These are phyloP conservation scores for Lasiodiplodia gonubiensis DNA, from an alignment of 2,329 filamentous ascomycete species.

Conservation along the genomic window DNA sequence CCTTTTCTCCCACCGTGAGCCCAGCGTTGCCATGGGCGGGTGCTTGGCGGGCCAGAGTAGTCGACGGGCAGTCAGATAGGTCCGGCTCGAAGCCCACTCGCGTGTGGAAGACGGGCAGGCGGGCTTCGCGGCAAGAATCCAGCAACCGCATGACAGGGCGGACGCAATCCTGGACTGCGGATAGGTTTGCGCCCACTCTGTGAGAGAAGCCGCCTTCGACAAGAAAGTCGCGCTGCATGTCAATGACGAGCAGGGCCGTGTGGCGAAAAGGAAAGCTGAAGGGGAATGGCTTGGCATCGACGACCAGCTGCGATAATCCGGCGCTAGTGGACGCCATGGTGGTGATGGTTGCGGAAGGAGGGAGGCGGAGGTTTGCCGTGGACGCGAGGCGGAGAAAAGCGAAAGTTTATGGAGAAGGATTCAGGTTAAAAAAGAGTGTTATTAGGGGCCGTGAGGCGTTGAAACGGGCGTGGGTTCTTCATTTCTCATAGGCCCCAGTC, in stretches of 20 bases:
- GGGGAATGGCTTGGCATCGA: conserved; percentile 53
- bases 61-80: conserved; percentile 59
- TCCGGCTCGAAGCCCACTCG: conserved; percentile 58
- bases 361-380: neutral
- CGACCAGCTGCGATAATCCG: neutral
- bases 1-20: conserved; percentile 59
- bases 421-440: neutral
- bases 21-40: conserved; percentile 52
- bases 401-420: neutral
- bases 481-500: conserved; percentile 22
- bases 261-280: conserved; percentile 55
- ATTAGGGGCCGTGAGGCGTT: conserved; percentile 23
- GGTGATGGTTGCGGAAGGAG: neutral
- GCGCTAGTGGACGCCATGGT: conserved; percentile 14
- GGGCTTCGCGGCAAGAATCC: conserved; percentile 48
- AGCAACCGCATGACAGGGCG: conserved; percentile 51
- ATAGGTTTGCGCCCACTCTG: conserved; percentile 55
- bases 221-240: conserved; percentile 60
- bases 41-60: conserved; percentile 57
- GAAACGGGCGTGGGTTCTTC: conserved; percentile 23
- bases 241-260: conserved; percentile 58
- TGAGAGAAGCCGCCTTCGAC: conserved; percentile 58
- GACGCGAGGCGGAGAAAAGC: neutral
- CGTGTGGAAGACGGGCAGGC: conserved; percentile 56
- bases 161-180: conserved; percentile 48